Conservation (phyloP, 2,329 filamentous ascomycete species). For the Hymenoscyphus infarciens region DNA sequence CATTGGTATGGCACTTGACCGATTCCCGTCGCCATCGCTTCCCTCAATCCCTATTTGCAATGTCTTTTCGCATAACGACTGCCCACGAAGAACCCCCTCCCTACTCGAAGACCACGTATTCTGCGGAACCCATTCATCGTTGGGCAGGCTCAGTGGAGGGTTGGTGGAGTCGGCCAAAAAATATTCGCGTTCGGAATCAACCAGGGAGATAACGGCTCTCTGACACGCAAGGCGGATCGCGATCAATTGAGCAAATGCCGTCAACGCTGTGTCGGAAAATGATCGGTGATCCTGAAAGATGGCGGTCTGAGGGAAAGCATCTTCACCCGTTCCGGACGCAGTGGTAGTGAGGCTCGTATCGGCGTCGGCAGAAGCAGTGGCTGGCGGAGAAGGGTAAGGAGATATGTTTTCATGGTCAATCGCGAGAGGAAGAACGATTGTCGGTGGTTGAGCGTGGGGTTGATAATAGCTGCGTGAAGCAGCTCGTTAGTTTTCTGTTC, state of each 20-base stretch:
- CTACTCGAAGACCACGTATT: constrained; percentile 25
- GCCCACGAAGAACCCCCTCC: constrained; percentile 20
- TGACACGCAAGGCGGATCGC: constrained; percentile 45
- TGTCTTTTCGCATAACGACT: constrained; percentile 31
- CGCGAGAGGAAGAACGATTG: constrained; percentile 6
- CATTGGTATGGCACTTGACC: constrained; percentile 18
- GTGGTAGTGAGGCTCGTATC: not conserved
- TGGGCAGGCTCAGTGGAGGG: constrained; percentile 36
- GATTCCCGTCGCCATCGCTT: constrained; percentile 9
- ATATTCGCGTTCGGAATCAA: constrained; percentile 28
- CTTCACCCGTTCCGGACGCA: not conserved
- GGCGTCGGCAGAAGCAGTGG: not conserved
- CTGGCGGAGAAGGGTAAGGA: not conserved
- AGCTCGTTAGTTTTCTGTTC: not conserved
- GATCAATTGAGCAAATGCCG: constrained; percentile 46
- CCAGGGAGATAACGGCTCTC: constrained; percentile 43
- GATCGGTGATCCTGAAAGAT: not conserved
- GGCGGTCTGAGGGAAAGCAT: too few species aligned
- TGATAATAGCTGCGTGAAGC: constrained; percentile 24
- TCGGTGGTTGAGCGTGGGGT: constrained; percentile 11
- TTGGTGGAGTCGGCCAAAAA: constrained; percentile 42
- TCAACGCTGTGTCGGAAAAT: constrained; percentile 43
- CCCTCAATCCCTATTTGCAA: constrained; percentile 18
- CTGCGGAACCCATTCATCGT: constrained; percentile 20
- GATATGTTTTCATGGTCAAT: not conserved